phyloP scores from a whole-genome alignment of 2,329 filamentous ascomycete genomes.

The Colletotrichum spinosum region DNA sequence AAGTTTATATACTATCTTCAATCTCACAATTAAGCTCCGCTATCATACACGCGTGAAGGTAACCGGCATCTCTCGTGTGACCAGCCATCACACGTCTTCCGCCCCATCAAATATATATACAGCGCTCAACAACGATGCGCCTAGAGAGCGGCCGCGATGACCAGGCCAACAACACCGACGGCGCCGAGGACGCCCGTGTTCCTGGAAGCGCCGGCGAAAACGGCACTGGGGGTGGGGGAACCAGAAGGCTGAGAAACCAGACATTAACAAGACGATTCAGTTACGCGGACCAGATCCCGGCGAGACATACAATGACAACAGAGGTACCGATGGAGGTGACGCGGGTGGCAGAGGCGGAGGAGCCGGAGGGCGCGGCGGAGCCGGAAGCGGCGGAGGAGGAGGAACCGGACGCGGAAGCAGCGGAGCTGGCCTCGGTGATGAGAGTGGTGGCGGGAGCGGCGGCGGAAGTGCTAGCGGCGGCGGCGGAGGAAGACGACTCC shows the following conservation, averaged over 20 bases:
- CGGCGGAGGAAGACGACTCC: background rate
- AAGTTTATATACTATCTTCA: conserved; percentile 21
- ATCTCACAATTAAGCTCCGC: conserved; percentile 19
- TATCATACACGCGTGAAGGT: conserved; percentile 28
- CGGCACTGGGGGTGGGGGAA: conserved; percentile 20
- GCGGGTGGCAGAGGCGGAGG: conserved; percentile 20
- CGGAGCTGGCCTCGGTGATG: conserved; percentile 6
- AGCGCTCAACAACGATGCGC: background rate
- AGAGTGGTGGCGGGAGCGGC: conserved; percentile 16
- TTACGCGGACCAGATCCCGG: conserved; percentile 24
- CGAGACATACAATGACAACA: conserved; percentile 30
- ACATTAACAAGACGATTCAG: conserved; percentile 10
- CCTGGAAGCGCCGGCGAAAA: conserved; percentile 30
- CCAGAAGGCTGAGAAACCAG: conserved; percentile 21
- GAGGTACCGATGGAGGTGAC: conserved; percentile 28
- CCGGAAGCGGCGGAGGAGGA: background rate
- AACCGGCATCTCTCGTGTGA: background rate
- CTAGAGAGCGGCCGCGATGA: conserved; percentile 22
- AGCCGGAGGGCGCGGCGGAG: conserved; percentile 11
- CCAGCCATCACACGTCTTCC: too few relatives aligned
- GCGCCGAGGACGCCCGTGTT: conserved; percentile 23
- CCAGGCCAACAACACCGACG: conserved; percentile 17
- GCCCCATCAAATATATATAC: conserved; percentile 17
- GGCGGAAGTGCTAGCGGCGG: conserved; percentile 9
- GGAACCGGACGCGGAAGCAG: background rate